Conservation (phyloP, 306 rosid species). For the Rubus idaeus region DNA sequence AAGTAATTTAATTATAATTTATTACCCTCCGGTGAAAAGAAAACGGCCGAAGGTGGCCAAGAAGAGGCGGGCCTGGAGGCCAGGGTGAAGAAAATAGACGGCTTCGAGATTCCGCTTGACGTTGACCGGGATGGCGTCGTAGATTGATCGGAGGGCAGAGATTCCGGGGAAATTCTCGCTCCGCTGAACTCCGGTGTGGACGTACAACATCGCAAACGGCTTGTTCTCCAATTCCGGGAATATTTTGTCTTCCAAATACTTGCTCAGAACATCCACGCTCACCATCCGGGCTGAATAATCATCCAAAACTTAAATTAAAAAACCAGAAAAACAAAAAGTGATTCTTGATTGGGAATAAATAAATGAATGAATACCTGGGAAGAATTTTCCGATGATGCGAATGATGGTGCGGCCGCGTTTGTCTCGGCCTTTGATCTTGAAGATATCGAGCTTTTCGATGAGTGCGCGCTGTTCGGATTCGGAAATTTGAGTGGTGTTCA, state of each 20-base stretch:
- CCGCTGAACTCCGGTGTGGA: slow-evolving; percentile 78
- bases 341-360: neutral
- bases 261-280: slow-evolving; percentile 62
- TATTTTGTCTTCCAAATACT: slow-evolving; percentile 64
- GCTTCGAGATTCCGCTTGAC: slow-evolving; percentile 78
- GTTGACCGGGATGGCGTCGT: slow-evolving; percentile 71
- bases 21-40: slow-evolving; percentile 74
- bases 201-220: slow-evolving; percentile 66
- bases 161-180: slow-evolving; percentile 86
- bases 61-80: slow-evolving; percentile 77
- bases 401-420: slow-evolving; percentile 76
- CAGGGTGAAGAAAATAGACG: slow-evolving; percentile 80
- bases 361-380: slow-evolving; percentile 49
- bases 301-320: neutral
- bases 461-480: slow-evolving; percentile 52
- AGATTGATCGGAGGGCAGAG: slow-evolving; percentile 66
- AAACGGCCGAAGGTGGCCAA: slow-evolving; percentile 90
- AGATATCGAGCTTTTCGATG: slow-evolving; percentile 59
- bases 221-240: slow-evolving; percentile 60
- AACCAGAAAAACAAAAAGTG: neutral
- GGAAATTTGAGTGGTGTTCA: slow-evolving; percentile 31
- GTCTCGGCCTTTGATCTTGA: slow-evolving; percentile 80
- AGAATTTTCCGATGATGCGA: slow-evolving; percentile 76
- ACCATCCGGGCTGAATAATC: slow-evolving; percentile 53
- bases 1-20: neutral